phyloP scores from a whole-genome alignment of 495 filamentous ascomycete species.

The Penicillium crystallinum region DNA sequence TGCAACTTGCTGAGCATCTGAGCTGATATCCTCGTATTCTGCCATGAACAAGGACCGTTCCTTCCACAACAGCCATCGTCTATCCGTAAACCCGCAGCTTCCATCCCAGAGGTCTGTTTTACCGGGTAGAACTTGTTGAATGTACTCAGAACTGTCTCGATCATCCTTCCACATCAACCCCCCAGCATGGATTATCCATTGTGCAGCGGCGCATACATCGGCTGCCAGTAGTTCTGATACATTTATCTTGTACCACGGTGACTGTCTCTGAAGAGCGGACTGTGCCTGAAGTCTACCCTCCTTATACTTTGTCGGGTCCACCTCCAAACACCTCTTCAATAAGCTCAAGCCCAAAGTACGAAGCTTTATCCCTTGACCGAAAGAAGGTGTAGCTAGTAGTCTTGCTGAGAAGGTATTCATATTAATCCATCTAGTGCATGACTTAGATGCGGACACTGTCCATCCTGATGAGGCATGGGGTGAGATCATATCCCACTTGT shows the following conservation, averaged over 20 bases:
- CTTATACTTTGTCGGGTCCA: neutral
- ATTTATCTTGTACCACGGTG: neutral
- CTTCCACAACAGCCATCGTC: neutral
- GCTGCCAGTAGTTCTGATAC: neutral
- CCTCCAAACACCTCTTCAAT: neutral
- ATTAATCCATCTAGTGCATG: neutral
- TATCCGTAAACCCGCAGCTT: neutral
- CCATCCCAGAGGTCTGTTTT: slow-evolving; percentile 1
- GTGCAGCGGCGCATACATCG: neutral
- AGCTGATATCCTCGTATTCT: neutral
- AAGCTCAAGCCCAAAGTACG: neutral
- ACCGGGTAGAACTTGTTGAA: neutral
- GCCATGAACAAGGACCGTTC: neutral
- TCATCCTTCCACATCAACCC: slow-evolving; percentile 1
- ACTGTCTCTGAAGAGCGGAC: neutral
- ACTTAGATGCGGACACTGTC: neutral
- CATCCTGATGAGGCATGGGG: neutral
- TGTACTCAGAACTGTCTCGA: neutral
- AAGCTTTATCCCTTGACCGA: neutral
- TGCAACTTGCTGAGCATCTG: neutral
- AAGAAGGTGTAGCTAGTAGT: neutral
- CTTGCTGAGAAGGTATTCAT: slow-evolving; percentile 1
- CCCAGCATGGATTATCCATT: neutral
- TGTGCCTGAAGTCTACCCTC: neutral
- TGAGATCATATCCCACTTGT: slow-evolving; percentile 1